A percentile compares a stretch with the other conserved stretches of the same genome.
These are phyloP conservation scores for Goffeauzyma gilvescens DNA, from an alignment of 768 basidiomycete genomes.

Conservation along the genomic window DNA sequence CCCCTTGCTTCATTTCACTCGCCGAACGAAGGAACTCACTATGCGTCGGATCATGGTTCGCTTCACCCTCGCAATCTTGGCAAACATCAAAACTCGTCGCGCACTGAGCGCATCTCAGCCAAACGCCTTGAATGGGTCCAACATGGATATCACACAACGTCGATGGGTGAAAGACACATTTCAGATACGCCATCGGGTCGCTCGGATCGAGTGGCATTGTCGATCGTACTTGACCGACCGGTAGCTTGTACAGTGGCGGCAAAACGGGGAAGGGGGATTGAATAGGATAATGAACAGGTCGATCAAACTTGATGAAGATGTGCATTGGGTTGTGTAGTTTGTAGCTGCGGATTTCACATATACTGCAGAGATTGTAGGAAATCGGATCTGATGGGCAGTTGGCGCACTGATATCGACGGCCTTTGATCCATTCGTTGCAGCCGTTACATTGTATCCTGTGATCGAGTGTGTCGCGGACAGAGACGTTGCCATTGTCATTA, in stretches of 20 bases:
- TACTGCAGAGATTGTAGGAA: conserved; percentile 55
- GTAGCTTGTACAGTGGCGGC: conserved; percentile 33
- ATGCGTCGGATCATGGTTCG: conserved; percentile 65
- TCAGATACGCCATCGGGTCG: conserved; percentile 19
- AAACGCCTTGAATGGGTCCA: conserved; percentile 60
- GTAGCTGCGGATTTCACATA: conserved; percentile 63
- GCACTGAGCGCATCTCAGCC: conserved; percentile 83
- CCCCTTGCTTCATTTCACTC: no score
- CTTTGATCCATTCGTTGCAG: conserved; percentile 40
- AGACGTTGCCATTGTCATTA: neutral
- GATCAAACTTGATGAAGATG: conserved; percentile 67
- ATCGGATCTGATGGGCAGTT: conserved; percentile 60
- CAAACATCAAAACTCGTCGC: conserved; percentile 55
- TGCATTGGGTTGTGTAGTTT: conserved; percentile 64
- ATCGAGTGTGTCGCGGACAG: conserved; percentile 16
- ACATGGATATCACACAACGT: conserved; percentile 78
- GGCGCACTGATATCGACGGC: conserved; percentile 72
- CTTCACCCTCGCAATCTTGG: conserved; percentile 55
- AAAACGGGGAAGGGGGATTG: conserved; percentile 44
- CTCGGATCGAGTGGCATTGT: conserved; percentile 5
- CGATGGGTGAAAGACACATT: conserved; percentile 24
- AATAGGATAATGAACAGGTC: conserved; percentile 51
- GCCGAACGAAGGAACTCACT: conserved; percentile 14
- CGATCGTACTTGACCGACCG: conserved; percentile 8
- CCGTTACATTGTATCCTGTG: conserved; percentile 19